Evolutionary conservation across 139 green algal genomes (phyloP), one percentile per base, ranked within the genome.

Genomic region (Pseudopediastrum boryanum): DNA sequence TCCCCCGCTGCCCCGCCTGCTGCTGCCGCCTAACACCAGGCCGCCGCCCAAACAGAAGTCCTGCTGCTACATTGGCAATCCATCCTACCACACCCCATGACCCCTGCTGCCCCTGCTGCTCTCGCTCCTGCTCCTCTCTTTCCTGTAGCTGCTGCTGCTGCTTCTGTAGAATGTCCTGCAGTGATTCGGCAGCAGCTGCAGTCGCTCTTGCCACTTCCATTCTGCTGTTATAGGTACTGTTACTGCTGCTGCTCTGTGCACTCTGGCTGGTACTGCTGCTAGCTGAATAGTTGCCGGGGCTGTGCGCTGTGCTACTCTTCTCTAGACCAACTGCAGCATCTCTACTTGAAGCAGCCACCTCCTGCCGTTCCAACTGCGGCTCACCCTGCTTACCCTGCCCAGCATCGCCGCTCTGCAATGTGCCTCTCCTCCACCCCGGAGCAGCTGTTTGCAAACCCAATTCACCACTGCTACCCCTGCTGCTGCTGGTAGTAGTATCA

Each of bases 311-410:
- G n/a, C n/a, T n/a, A n/a, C n/a, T n/a, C n/a, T n/a, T n/a, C n/a
- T n/a, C n/a, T n/a, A n/a, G n/a, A n/a, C n/a, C n/a, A n/a, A n/a
- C n/a, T n/a, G n/a, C 29, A 38, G 5, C 36, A 23, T 69, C 19
- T 33, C 29, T 23, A 48, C 19, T 36, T 27, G 61, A 16, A 16
- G 61, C 9, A n/a, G 8, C 44, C 61, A n/a, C 61, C 16, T 41
- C 33, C 12, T 42, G 39, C 27, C 9, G 3, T 1, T 50, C 19
- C 51, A 78, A 35, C 51, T 35, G 56, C 71, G 65, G 16, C 39
- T 70, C 39, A 27, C 68, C 39, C 71, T 70, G 71, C 54, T 56
- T 29, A 21, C 54, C 71, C 23, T 78, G n/a, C n/a, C n/a, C 71
- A 35, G 56, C 44, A 10, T 56, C 50, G 46, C 36, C 42, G 27